Conservation (phyloP, 1,284 basidiomycete species). For the Tylopilus sp. region DNA sequence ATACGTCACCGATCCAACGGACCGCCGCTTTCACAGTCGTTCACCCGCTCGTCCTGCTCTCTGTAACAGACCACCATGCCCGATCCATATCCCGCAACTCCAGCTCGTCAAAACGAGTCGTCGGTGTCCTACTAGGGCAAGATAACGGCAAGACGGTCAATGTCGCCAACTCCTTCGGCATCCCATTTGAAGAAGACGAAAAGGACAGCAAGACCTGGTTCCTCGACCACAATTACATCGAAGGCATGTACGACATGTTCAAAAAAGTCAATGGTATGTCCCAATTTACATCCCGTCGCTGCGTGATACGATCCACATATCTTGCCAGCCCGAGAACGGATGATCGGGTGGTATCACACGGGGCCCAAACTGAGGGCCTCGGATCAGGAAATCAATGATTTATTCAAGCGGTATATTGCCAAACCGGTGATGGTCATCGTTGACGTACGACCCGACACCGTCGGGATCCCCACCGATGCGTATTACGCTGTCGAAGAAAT, state of each 20-base stretch:
- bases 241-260: constrained; percentile 99
- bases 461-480: constrained; percentile 97
- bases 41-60: constrained; percentile 92
- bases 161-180: constrained; percentile 96
- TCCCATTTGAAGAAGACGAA: constrained; percentile 99
- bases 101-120: constrained; percentile 88
- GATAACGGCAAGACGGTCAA: constrained; percentile 95
- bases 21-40: constrained; percentile 65
- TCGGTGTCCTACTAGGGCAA: constrained; percentile 95
- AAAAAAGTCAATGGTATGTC: constrained; percentile 97
- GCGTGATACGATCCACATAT: background rate
- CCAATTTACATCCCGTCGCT: background rate
- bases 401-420: constrained; percentile 94
- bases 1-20: constrained; percentile 12
- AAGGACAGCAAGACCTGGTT: constrained; percentile 99
- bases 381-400: constrained; percentile 97
- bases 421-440: constrained; percentile 99
- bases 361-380: constrained; percentile 96
- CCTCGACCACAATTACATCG: constrained; percentile 98
- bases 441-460: constrained; percentile 91
- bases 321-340: constrained; percentile 86
- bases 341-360: constrained; percentile 99
- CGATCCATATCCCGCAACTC: constrained; percentile 84
- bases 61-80: constrained; percentile 93
- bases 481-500: constrained; percentile 99